Evolutionary conservation across 495 filamentous ascomycete species (phyloP), one percentile per base, ranked within the genome.

Genomic region (Penicillium coprophilum): DNA sequence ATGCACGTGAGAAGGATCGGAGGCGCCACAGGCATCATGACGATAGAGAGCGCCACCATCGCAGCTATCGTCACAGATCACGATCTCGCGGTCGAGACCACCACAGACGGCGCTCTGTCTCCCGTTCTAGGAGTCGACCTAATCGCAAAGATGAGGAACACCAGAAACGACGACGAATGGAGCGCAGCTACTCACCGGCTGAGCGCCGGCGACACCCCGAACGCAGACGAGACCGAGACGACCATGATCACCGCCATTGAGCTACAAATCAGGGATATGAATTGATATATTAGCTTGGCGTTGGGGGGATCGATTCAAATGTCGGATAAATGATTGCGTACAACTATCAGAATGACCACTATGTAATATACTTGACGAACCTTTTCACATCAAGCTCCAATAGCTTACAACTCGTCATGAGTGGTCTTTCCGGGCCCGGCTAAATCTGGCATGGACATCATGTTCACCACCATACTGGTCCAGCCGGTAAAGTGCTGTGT

Each of bases 401-500:
- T 30, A 19, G 48, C 58, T 50, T 66, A 79, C 56, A 79, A 58
- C 64, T 79, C 77, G 45, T 79, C 77, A 58, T 78, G 75, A 11
- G 57, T 61, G 15, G 60, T 57, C 50, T 66, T 57, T 41, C 54
- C 59, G 38, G 50, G 46, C 39, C 61, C 57, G 31, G 62, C 46
- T 54, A 82, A 63, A 59, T 89, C 82, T 20, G 87, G 87, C 90
- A 98, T 92, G 39, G 81, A 81, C 94, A 97, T 96, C 65, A 98
- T 89, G 79, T 96, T 97, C 38, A 97, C 92, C 60, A 97, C 93
- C 71, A 97, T 76, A 70, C 90, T 95, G 46, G 95, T 98, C 94
- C 94, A 98, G 52, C 94, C 94, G 15, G 93, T 95, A 69, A 98
- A 98, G 77, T 97, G 94, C 75, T 96, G 92, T 21, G 92, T 97